A percentile compares a stretch with the other conserved stretches of the same genome.
phyloP scores from a whole-genome alignment of 257 asterid genomes.

The Ajuga chamaepitys region DNA sequence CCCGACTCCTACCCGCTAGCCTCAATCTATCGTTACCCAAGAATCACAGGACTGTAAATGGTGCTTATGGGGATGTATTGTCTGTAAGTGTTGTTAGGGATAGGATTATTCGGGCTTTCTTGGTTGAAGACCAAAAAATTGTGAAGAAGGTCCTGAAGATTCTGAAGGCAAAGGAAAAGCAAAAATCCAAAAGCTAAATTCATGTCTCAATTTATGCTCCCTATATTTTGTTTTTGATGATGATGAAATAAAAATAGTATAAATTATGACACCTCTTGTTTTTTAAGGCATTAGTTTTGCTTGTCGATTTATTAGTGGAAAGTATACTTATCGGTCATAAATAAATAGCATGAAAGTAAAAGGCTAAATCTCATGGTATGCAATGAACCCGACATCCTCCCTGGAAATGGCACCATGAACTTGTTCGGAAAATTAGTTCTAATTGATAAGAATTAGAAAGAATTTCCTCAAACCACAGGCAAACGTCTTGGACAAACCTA shows the following conservation, averaged over 20 bases:
- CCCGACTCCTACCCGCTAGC: no score
- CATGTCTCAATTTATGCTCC: constrained; percentile 12
- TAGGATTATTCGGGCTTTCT: constrained; percentile 69
- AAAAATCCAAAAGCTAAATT: constrained; percentile 38
- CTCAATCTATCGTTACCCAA: no score
- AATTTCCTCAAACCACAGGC: no score
- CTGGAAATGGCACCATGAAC: no score
- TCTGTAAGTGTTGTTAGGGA: constrained; percentile 67
- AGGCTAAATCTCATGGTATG: no score
- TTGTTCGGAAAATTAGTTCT: no score
- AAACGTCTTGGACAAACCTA: no score
- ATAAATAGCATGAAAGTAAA: no score
- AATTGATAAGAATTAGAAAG: no score
- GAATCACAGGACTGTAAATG: constrained; percentile 69
- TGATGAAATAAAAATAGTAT: constrained; percentile 13
- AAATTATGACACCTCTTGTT: background rate
- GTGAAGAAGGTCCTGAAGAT: constrained; percentile 75
- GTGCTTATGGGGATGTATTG: constrained; percentile 66
- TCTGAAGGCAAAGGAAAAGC: constrained; percentile 57
- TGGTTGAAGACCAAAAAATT: constrained; percentile 68
- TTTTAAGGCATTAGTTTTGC: background rate
- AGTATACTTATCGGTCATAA: background rate
- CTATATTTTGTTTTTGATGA: constrained; percentile 36
- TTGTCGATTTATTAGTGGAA: background rate
- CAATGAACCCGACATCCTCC: no score